Evolutionary conservation across 2,329 filamentous ascomycete species (phyloP), one percentile per base, ranked within the genome.

Genomic region (Immersiporthe knoxdaviesiana): DNA sequence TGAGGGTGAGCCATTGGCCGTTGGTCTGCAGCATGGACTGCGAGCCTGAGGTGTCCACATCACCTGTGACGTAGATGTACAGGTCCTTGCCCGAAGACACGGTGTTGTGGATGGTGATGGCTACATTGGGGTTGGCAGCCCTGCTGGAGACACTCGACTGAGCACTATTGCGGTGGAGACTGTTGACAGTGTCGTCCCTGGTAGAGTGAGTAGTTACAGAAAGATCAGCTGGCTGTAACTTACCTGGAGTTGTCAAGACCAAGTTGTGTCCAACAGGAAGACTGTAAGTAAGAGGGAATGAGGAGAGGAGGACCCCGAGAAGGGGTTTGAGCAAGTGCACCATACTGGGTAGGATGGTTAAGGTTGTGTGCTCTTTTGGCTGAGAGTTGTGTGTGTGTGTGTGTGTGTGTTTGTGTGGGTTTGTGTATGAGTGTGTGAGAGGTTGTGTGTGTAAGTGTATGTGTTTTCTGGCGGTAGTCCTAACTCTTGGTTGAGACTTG

Each of bases 21-120:
- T 37, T 32, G 30, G 56, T 32, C 56, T 35, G 32, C 56, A 59
- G 32, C 56, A 59, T 59, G 27, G 56, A 59, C 32, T 59, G 56
- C 18, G 56, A 59, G 32, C 56, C 56, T 5, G 56, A 59, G 6
- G 56, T 37, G 21, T n/a, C 56, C 8, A 59, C 56, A 4, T 59
- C 56, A 4, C 56, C 56, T 2, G 56, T 37, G 18, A 59, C 14
- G 56, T 59, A 59, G 56, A 59, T 37, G 30, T 37, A 59, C 2
- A 59, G 18, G 10, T 59, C 4, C 32, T 59, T 59, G 30, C 56
- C 56, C 3, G 56, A 37, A 14, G 56, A 37, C 3, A 59, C 32
- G 32, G 32, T 59, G 32, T 59, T 59, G 32, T 59, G 56, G 56
- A 59, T 24, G 16, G 56, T 59, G 32, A 59, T 35, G 32, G 56